Base-by-base conservation (phyloP, 2,329 filamentous ascomycete species). In the Beauveria medogensis region DNA sequence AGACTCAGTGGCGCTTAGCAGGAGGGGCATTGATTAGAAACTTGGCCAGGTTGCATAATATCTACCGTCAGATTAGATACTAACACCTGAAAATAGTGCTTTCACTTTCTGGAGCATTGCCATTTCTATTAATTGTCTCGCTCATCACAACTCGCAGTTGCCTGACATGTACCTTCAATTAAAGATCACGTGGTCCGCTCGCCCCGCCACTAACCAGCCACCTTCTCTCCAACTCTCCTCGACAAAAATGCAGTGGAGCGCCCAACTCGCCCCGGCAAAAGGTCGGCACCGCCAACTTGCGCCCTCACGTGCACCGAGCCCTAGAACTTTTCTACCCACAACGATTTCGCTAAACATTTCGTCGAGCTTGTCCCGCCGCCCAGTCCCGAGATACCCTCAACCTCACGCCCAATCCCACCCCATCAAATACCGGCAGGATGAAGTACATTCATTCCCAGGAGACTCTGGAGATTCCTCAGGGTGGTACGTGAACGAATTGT, bases 391-490 rank as follows among this genome's bases (percentile, higher is more conserved):
- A 74, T 73, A 74, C 72, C 73, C 73, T 75, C 73, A 73, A 72
- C 57, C 72, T 69, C 69, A 68, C 74, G 71, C 73, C 75, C 28
- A 77, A 47, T 47, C 22, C 18, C 28, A 75, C 73, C 74, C 73
- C 73, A 73, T 73, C 73, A 74, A 76, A 75, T 73, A 77, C 77
- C 79, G 81, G 82, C 89, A 97, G 90, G 82, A 97, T 97, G 94
- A 95, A 90, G 86, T 97, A 97, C 91, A 96, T 99, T 84, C 92
- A 97, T 87, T 96, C 91, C 77, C 85, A 93, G 83, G 93, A 99
- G 88, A 84, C 86, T 82, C 85, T 99, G 82, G 86, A 88, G 75
- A 91, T 99, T 81, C 94, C 95, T 75, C 91, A 97, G 80, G 91
- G 92, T 84, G 92, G 92, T 96, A 88, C 82, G 91, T 90, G 71